Evolutionary conservation across 495 filamentous ascomycete genomes (phyloP).

Genomic region (Podospora pseudoanserina): DNA sequence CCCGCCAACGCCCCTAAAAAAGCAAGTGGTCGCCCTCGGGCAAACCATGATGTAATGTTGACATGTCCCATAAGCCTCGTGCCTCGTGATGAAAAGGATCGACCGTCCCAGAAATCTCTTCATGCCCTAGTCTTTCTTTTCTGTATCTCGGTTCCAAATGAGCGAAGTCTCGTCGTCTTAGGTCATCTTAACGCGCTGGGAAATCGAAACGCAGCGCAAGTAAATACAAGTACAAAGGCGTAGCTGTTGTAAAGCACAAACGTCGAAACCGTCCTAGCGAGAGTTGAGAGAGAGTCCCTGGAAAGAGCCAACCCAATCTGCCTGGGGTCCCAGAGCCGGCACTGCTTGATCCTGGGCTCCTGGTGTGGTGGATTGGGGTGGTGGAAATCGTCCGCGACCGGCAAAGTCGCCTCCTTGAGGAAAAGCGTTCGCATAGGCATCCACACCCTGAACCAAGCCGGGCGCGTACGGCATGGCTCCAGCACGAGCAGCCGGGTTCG

Average conservation of each 20-base stretch:
- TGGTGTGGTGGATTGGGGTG: constrained; percentile 28
- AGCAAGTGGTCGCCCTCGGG: constrained; percentile 1
- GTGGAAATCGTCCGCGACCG: constrained; percentile 43
- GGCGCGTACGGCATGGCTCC: constrained; percentile 33
- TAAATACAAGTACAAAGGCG: constrained; percentile 19
- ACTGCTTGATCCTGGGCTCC: constrained; percentile 36
- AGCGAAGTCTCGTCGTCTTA: constrained; percentile 20
- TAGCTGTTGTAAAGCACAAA: constrained; percentile 4
- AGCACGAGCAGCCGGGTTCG: constrained; percentile 35
- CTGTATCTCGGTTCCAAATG: constrained; percentile 23
- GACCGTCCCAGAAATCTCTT: constrained; percentile 24
- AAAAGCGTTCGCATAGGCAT: constrained; percentile 43
- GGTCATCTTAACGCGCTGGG: constrained; percentile 1
- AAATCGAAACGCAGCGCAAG: constrained; percentile 13
- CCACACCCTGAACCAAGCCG: constrained; percentile 39
- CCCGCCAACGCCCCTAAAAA: constrained; percentile 31
- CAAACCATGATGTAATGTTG: constrained; percentile 21
- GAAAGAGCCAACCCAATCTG: constrained; percentile 48
- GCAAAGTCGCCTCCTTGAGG: constrained; percentile 40
- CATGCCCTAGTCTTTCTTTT: constrained; percentile 23
- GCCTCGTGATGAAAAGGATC: constrained; percentile 25
- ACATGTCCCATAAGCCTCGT: constrained; percentile 26
- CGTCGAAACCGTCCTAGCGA: constrained; percentile 29
- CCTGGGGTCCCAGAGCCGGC: constrained; percentile 34
- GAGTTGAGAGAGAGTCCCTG: constrained; percentile 53